Evolutionary conservation across 2,329 filamentous ascomycete genomes (phyloP), one percentile per base, ranked within the genome.

Genomic region (Scedosporium apiospermum): DNA sequence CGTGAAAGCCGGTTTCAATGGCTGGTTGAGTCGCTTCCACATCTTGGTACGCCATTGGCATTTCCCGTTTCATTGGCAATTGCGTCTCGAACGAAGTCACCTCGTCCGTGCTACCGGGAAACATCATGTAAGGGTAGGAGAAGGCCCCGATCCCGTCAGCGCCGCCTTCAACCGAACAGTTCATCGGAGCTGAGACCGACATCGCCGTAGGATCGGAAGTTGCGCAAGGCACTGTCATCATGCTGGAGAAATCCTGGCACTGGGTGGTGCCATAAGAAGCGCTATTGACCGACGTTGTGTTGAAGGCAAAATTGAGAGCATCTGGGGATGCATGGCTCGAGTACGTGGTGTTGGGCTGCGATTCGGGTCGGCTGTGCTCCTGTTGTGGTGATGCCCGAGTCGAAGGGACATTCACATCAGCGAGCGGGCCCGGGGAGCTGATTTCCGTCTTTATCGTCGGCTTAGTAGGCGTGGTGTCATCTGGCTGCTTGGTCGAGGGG

Each of bases 371-470:
- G 16, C 12, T 41, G 4, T 5, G 27, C 51, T 55, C 51, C 23
- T 23, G 51, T 14, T 55, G 51, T 16, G 51, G 51, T n/a, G 51
- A 55, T 6, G 18, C 30, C 7, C 23, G 51, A 27, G 51, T 6
- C 23, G 51, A 55, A 16, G 59, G 49, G 44, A 21, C n/a, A 12
- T 53, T 34, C 23, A 21, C 12, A 21, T 61, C 59, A 27, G 49
- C 55, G 21, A 34, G 26, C n/a, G 59, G 59, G 10, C 59, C 38
- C 7, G n/a, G 59, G 16, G 59, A 53, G 51, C 51, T 55, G 7
- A 10, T 55, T 38, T 61, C 59, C 59, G 44, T 18, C 44, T 61
- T 61, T 30, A 61, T 53, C 23, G 59, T 16, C 14, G 44, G 12
- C 7, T 38, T 44, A 5, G 18, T 27, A 55, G 23, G 51, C 12